Evolutionary conservation across 495 filamentous ascomycete genomes (phyloP).

Genomic region (Talaromyces ruber): DNA sequence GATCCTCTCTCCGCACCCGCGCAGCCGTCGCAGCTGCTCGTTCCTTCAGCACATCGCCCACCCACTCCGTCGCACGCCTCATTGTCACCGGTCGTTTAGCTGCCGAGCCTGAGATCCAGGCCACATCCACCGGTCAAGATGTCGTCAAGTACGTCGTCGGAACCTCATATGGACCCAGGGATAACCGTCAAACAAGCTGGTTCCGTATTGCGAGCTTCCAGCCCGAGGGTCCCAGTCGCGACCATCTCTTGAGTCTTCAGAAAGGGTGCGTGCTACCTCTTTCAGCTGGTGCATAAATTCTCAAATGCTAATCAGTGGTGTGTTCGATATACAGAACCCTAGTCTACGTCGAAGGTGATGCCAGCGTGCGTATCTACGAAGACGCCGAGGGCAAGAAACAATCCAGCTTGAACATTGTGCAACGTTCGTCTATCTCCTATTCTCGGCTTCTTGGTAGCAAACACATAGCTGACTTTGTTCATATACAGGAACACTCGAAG

Average conservation of each 20-base stretch:
- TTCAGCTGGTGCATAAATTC: neutral
- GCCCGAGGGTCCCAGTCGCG: constrained; percentile 49
- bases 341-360: constrained; percentile 69
- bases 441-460: constrained; percentile 21
- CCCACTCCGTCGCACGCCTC: constrained; percentile 45
- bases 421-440: constrained; percentile 39
- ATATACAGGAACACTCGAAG: constrained; percentile 48
- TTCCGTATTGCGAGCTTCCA: constrained; percentile 63
- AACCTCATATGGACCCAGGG: constrained; percentile 43
- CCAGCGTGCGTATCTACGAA: constrained; percentile 48
- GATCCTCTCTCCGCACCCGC: constrained; percentile 25
- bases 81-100: constrained; percentile 71
- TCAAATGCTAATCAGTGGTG: neutral
- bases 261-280: constrained; percentile 64
- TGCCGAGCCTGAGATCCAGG: constrained; percentile 55
- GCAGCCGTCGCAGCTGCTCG: constrained; percentile 35
- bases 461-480: neutral
- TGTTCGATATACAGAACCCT: constrained; percentile 39
- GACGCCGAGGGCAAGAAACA: constrained; percentile 55
- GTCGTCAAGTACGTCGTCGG: constrained; percentile 60
- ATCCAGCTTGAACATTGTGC: constrained; percentile 52
- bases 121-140: constrained; percentile 58
- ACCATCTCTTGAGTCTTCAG: constrained; percentile 53
- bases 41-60: constrained; percentile 47
- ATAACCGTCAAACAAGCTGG: constrained; percentile 66